Base-by-base conservation (phyloP, 768 basidiomycete genomes). In the Russula sp. region DNA sequence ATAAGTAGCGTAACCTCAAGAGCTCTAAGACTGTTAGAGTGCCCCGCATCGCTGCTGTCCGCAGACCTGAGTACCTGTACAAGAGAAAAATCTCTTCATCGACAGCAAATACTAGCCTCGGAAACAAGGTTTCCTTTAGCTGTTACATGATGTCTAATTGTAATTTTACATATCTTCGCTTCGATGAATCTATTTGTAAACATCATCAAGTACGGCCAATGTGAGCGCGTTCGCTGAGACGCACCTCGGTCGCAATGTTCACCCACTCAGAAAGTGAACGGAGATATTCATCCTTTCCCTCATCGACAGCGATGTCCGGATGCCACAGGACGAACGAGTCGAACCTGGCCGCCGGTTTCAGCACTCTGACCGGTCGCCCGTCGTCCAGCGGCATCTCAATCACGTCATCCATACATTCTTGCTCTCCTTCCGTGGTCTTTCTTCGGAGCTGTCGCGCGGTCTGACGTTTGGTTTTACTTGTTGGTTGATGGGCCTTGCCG, bases 271-370 rank as follows among this genome's bases (percentile, higher is more conserved):
- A 77, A 63, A 93, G 69, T 3, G 85, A 74, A 16, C 87, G 78
- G 49, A 79, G 71, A 70, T 92, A 93, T 67, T 90, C 88, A 68
- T 93, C 90, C 43, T 74, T 77, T 4, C 79, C 81, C 55, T 83
- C 84, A 62, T 91, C 85, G 1, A 88, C 82, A 0, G 83, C 81
- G 22, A 81, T 79, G 71, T 93, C 91, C 5, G 86, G 80, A 60
- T 84, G 77, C 90, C 90, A 93, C 25, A 93, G 69, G n/a, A 81
- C 80, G 65, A 93, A 82, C 1, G 82, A 83, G 3, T 79, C 75
- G 68, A 93, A 93, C 50, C 76, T 77, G 0, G 81, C 78, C 3
- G 75, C 73, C 4, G 86, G 80, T 7, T 74, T 67, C 59, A 88
- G n/a, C 11, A 65, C 72, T 48, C 76, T 76, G 22, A 69, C 70